phyloP scores from a whole-genome alignment of 148 eudicot genomes.

The Persicaria maculosa region DNA sequence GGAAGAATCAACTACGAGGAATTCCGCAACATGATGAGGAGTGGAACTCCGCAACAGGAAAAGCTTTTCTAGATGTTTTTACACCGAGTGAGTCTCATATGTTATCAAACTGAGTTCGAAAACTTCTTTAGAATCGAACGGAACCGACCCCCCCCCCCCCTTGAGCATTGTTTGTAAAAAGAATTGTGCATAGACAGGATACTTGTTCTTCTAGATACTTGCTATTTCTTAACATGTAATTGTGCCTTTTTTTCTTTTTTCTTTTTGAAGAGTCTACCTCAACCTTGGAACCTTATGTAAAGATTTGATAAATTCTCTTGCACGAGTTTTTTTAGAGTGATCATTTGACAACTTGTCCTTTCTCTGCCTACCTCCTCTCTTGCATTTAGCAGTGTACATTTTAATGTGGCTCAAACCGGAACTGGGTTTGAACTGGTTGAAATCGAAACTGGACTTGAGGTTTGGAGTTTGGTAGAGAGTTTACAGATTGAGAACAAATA shows the following conservation, averaged over 20 bases:
- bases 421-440: too few relatives aligned
- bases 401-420: too few relatives aligned
- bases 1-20: conserved; percentile 83
- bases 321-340: neutral
- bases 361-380: neutral
- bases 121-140: neutral
- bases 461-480: too few relatives aligned
- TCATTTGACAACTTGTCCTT: neutral
- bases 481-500: too few relatives aligned
- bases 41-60: conserved; percentile 47
- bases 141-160: too few relatives aligned
- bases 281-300: neutral
- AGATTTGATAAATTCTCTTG: neutral
- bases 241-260: neutral
- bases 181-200: conserved; percentile 11
- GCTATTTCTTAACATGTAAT: neutral
- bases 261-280: neutral
- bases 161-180: conserved; percentile 8
- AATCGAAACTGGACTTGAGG: too few relatives aligned
- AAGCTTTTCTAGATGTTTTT: conserved; percentile 23
- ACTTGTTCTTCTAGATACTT: neutral
- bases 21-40: conserved; percentile 85
- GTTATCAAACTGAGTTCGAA: conserved; percentile 2
- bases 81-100: neutral
- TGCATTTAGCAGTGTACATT: too few relatives aligned